Evolutionary conservation across 768 basidiomycete genomes (phyloP), one percentile per base, ranked within the genome.

Genomic region (Mrakia blollopis): DNA sequence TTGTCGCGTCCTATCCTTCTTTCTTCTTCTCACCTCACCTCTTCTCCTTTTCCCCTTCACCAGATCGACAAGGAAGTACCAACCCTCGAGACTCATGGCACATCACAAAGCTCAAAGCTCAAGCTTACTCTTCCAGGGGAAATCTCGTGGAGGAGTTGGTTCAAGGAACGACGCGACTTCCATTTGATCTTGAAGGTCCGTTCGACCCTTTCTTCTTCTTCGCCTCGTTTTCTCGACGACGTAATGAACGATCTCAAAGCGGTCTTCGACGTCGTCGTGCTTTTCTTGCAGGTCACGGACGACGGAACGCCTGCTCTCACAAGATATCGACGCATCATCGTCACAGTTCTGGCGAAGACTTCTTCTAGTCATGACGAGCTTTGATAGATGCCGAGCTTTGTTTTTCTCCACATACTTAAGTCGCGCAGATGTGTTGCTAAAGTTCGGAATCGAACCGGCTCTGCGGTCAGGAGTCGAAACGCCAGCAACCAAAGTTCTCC

Each of bases 51-150:
- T n/a, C 25, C 10, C 9, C 3, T 57, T 13, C 0, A 4, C 2
- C 52, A 57, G 57, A 39, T 68, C 65, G 65, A 68, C 21, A 68
- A 68, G 37, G 65, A 68, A 23, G 65, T 68, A 25, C 65, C 65
- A 1, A 39, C 1, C 4, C 65, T 68, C 37, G 35, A 39, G 0
- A 44, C 35, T 14, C 35, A 39, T 39, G 37, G 65, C 10, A 68
- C 35, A 6, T 35, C 18, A 5, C n/a, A 18, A 3, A 21, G 39
- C 9, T 23, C 35, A 18, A 39, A 21, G 37, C 35, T 68, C 21
- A 21, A 21, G 37, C 25, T 68, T 18, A 39, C 65, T 3, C 65
- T 68, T 23, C 65, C 65, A 7, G 65, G 44, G 37, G 25, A n/a
- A 8, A 68, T 68, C 39, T 11, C 35, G 65, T 68, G 35, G 37